These are phyloP conservation scores for Pyrus pyrifolia DNA, from an alignment of 306 rosid genomes.

Conservation along the genomic window DNA sequence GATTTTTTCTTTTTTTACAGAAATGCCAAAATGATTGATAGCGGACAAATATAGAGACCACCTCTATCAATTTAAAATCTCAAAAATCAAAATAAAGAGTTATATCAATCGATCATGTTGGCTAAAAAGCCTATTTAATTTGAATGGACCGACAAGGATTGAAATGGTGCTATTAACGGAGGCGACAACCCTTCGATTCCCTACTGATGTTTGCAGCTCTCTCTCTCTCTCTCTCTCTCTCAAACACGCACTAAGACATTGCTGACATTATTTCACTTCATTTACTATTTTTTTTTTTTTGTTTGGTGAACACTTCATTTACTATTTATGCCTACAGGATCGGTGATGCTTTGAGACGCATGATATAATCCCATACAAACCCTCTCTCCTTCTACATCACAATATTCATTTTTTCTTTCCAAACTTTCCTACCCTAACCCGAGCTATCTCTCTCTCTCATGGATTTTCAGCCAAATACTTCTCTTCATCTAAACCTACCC, in stretches of 20 bases:
- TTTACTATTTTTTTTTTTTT: slow-evolving; percentile 19
- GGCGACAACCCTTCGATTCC: slow-evolving; percentile 77
- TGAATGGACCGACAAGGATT: slow-evolving; percentile 61
- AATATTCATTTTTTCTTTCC: background rate
- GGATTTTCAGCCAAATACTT: slow-evolving; percentile 57
- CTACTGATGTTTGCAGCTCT: slow-evolving; percentile 59
- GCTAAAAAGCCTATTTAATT: background rate
- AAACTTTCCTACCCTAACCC: slow-evolving; percentile 1
- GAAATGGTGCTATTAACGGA: slow-evolving; percentile 68
- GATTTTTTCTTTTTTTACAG: no score
- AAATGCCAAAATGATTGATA: no score
- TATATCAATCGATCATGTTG: no score
- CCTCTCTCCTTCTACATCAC: slow-evolving; percentile 13
- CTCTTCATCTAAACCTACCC: slow-evolving; percentile 39
- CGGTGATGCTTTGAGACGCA: slow-evolving; percentile 32
- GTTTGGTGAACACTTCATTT: slow-evolving; percentile 9
- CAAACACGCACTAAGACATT: background rate
- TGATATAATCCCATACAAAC: slow-evolving; percentile 27
- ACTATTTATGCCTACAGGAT: slow-evolving; percentile 38
- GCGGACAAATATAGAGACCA: no score
- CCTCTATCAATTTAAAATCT: no score
- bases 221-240: slow-evolving; percentile 8
- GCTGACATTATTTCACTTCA: slow-evolving; percentile 19
- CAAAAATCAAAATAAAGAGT: no score
- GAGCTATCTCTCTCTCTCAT: slow-evolving; percentile 5